Percentiles rank a stretch among this genome's conserved stretches.
phyloP scores from a whole-genome alignment of 257 asterid genomes.

The Oldenlandia corymbosa region DNA sequence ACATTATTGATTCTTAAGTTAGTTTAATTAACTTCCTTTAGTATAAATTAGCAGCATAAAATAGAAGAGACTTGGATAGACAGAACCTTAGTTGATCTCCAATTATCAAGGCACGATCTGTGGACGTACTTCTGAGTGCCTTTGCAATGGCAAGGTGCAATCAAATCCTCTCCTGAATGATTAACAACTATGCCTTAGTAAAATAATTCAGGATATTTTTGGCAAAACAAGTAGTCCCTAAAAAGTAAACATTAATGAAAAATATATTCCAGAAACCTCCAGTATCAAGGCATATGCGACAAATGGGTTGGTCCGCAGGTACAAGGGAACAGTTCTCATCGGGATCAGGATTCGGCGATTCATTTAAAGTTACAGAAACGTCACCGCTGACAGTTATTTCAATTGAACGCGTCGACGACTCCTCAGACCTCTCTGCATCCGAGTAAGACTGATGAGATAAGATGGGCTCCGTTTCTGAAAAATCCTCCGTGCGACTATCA shows the following conservation, averaged over 20 bases:
- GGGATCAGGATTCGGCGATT: constrained; percentile 34
- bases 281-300: constrained; percentile 93
- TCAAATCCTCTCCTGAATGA: constrained; percentile 86
- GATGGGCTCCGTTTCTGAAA: constrained; percentile 90
- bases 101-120: constrained; percentile 94
- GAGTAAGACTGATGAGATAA: constrained; percentile 49
- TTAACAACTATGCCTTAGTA: constrained; percentile 17
- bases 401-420: constrained; percentile 57
- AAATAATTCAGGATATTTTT: too few relatives aligned
- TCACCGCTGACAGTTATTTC: constrained; percentile 70
- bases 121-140: constrained; percentile 98
- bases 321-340: constrained; percentile 53
- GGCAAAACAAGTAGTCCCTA: too few relatives aligned
- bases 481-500: constrained; percentile 57
- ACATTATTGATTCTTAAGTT: too few relatives aligned
- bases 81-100: constrained; percentile 96
- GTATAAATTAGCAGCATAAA: neutral
- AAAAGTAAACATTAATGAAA: constrained; percentile 9
- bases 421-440: constrained; percentile 42
- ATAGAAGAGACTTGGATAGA: neutral
- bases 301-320: constrained; percentile 68
- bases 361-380: constrained; percentile 39
- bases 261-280: constrained; percentile 50
- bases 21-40: neutral
- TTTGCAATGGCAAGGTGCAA: constrained; percentile 98